A percentile compares a stretch with the other conserved stretches of the same genome.
These are phyloP conservation scores for Leishmania martiniquensis DNA, from an alignment of 208 protist species.

Conservation along the genomic window DNA sequence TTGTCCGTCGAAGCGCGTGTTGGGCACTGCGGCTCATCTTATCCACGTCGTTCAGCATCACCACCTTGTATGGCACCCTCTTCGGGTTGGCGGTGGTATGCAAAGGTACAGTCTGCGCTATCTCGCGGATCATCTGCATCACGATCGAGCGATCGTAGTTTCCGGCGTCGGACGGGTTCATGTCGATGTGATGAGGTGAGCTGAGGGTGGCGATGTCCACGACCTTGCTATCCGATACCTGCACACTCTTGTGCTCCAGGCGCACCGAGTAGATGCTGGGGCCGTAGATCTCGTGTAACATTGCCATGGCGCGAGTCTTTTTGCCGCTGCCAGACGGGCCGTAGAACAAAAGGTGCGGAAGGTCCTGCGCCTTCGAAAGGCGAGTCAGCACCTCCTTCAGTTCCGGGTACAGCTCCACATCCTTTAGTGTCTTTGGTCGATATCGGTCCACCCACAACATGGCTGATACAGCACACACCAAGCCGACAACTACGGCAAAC, in stretches of 20 bases:
- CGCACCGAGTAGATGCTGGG: constrained; percentile 86
- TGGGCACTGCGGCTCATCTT: constrained; percentile 97
- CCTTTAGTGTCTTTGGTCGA: constrained; percentile 95
- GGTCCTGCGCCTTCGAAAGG: constrained; percentile 87
- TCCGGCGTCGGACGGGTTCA: constrained; percentile 99
- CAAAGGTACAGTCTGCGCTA: constrained; percentile 95
- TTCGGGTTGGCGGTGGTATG: constrained; percentile 30
- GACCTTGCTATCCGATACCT: constrained; percentile 92
- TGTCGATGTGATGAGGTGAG: constrained; percentile 98
- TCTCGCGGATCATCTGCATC: constrained; percentile 99
- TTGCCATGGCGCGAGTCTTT: constrained; percentile 96
- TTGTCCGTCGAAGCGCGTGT: constrained; percentile 99
- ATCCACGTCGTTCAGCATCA: constrained; percentile 98
- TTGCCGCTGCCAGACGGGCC: constrained; percentile 97
- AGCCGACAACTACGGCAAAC: neutral
- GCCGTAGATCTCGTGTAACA: constrained; percentile 96
- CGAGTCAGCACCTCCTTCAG: constrained; percentile 89
- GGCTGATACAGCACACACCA: neutral
- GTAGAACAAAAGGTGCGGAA: constrained; percentile 98
- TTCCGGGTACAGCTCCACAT: constrained; percentile 95
- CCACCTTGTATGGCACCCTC: constrained; percentile 92
- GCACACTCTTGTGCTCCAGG: constrained; percentile 91
- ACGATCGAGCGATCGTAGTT: constrained; percentile 98
- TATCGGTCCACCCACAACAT: constrained; percentile 99
- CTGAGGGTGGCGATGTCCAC: constrained; percentile 97